These are phyloP conservation scores for Podaxis sp. DNA, from an alignment of 768 basidiomycete genomes.

Conservation along the genomic window DNA sequence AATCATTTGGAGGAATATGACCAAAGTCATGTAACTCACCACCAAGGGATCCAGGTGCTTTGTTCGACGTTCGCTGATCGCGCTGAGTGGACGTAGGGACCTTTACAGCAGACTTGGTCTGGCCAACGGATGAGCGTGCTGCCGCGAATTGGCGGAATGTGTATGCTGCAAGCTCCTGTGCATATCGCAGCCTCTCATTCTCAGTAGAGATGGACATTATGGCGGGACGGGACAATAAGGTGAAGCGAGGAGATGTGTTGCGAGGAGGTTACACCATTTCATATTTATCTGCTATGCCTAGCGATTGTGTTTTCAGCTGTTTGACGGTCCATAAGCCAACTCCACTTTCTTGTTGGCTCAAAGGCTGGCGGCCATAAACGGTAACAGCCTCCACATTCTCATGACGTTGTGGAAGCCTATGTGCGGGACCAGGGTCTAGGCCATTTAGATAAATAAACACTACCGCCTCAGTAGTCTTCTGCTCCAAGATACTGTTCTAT, in stretches of 20 bases:
- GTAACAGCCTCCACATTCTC: neutral
- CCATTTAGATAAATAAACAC: slow-evolving; percentile 12
- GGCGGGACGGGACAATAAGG: neutral
- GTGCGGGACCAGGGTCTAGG: neutral
- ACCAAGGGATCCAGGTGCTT: neutral
- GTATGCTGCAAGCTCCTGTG: slow-evolving; percentile 43
- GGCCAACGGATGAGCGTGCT: slow-evolving; percentile 19
- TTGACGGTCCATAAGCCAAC: slow-evolving; percentile 5
- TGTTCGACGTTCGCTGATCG: neutral
- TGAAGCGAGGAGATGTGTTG: neutral
- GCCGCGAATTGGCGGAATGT: slow-evolving; percentile 41
- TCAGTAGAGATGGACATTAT: slow-evolving; percentile 17
- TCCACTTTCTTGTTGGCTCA: slow-evolving; percentile 11
- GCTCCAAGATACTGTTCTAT: slow-evolving; percentile 34
- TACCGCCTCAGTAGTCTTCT: slow-evolving; percentile 31
- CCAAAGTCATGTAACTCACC: neutral
- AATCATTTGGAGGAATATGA: neutral
- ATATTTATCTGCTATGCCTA: neutral
- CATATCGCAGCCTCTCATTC: slow-evolving; percentile 32
- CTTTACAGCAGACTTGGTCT: neutral
- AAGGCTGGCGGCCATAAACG: neutral
- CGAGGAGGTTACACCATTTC: neutral
- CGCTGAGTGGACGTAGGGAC: neutral
- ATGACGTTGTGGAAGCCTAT: slow-evolving; percentile 2
- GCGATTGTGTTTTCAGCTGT: slow-evolving; percentile 7